A percentile compares a stretch with the other conserved stretches of the same genome.
Evolutionary conservation across 495 filamentous ascomycete genomes (phyloP).

Genomic region (Lasiosphaeria hispida): DNA sequence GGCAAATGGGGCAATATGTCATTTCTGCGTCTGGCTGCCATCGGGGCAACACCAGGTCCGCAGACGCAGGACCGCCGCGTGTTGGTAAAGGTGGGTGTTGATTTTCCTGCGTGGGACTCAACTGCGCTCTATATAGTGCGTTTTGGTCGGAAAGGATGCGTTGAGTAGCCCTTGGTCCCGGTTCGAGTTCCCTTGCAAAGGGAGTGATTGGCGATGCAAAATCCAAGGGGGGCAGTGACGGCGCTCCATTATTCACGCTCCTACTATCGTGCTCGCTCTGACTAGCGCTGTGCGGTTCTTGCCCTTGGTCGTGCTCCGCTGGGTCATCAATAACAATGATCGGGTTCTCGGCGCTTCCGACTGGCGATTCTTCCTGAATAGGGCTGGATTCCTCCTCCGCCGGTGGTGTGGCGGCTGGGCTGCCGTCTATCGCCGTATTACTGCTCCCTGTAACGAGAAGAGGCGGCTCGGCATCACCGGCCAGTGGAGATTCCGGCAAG

Average conservation of each 20-base stretch:
- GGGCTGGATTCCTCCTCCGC: not conserved
- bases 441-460: too few relatives aligned
- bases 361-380: not conserved
- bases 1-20: conserved; percentile 77
- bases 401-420: not conserved
- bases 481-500: too few relatives aligned
- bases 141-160: not conserved
- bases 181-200: not conserved
- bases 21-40: conserved; percentile 89
- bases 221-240: too few relatives aligned
- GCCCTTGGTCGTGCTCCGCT: not conserved
- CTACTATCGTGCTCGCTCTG: too few relatives aligned
- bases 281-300: not conserved
- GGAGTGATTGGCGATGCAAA: too few relatives aligned
- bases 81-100: too few relatives aligned
- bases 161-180: not conserved
- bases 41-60: conserved; percentile 54
- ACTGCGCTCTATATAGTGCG: not conserved
- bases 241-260: too few relatives aligned
- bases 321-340: conserved; percentile 11
- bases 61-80: not conserved
- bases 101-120: too few relatives aligned
- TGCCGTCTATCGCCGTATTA: not conserved
- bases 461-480: too few relatives aligned
- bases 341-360: conserved; percentile 10